phyloP scores from a whole-genome alignment of 371 early-diverging fungal species.

The Aphelidium insulamus region DNA sequence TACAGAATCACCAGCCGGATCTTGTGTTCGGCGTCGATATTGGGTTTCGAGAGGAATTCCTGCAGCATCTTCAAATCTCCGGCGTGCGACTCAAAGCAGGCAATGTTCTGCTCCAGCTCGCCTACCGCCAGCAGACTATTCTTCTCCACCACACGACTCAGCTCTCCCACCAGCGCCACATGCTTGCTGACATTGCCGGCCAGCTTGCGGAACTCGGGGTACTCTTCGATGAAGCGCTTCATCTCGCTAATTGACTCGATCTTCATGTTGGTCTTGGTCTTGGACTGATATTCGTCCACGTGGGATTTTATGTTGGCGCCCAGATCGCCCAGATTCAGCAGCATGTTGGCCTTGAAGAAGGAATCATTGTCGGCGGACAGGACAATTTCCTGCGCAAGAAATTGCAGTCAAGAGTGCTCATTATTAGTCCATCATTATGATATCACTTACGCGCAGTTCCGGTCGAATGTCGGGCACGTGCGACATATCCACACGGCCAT shows the following conservation, averaged over 20 bases:
- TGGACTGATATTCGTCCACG: constrained; percentile 74
- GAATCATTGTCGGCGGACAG: constrained; percentile 66
- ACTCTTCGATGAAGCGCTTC: constrained; percentile 94
- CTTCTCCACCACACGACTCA: constrained; percentile 51
- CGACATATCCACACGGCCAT: constrained; percentile 79
- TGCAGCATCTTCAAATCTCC: constrained; percentile 58
- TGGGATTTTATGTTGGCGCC: constrained; percentile 79
- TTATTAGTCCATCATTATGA: background rate
- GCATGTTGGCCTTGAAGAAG: constrained; percentile 73
- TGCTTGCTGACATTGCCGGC: constrained; percentile 91
- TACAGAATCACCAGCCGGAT: constrained; percentile 60
- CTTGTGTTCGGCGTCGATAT: constrained; percentile 46
- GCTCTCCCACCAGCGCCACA: constrained; percentile 78
- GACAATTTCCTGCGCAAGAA: constrained; percentile 46
- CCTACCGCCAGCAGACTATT: constrained; percentile 54
- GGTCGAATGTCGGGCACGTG: constrained; percentile 50
- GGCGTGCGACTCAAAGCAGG: constrained; percentile 59
- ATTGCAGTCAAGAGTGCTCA: background rate
- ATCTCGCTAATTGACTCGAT: constrained; percentile 87
- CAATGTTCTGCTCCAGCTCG: constrained; percentile 84
- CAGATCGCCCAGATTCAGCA: constrained; percentile 76
- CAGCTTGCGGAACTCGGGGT: constrained; percentile 84
- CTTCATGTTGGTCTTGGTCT: constrained; percentile 64
- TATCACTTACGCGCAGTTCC: constrained; percentile 40
- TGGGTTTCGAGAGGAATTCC: constrained; percentile 32